These are phyloP conservation scores for Coemansia sp. DNA, from an alignment of 192 early-diverging fungal genomes.

Conservation along the genomic window DNA sequence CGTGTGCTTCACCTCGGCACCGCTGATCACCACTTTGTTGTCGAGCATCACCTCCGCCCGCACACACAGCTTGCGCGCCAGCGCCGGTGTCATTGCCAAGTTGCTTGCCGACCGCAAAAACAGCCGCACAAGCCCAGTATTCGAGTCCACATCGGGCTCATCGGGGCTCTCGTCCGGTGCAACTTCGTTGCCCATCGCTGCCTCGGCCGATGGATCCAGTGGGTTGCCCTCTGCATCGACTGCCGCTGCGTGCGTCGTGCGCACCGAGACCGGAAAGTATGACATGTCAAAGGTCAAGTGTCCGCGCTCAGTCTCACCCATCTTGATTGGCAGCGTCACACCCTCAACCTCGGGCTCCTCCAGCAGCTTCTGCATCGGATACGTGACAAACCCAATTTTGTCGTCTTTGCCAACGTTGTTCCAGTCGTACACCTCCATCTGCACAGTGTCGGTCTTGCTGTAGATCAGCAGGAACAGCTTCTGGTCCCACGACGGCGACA, in stretches of 20 bases:
- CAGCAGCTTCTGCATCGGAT: constrained; percentile 52
- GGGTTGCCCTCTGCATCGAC: constrained; percentile 44
- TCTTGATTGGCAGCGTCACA: constrained; percentile 45
- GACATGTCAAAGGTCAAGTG: constrained; percentile 47
- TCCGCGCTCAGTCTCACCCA: constrained; percentile 51
- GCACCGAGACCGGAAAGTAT: constrained; percentile 46
- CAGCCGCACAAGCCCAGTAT: constrained; percentile 70
- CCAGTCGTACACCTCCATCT: constrained; percentile 80
- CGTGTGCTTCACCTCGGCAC: constrained; percentile 69
- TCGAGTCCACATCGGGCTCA: constrained; percentile 58
- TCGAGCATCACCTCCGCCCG: constrained; percentile 63
- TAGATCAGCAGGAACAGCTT: constrained; percentile 74
- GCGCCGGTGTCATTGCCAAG: constrained; percentile 50
- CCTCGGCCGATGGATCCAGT: constrained; percentile 44
- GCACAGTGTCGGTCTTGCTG: constrained; percentile 69
- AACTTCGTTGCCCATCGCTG: constrained; percentile 22
- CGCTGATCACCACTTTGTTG: constrained; percentile 49
- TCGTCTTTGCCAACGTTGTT: constrained; percentile 75
- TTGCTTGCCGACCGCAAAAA: constrained; percentile 67
- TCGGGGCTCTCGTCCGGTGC: constrained; percentile 38
- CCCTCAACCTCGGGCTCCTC: constrained; percentile 55
- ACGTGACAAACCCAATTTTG: constrained; percentile 50
- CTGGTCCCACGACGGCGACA: constrained; percentile 86
- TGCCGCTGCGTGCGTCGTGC: constrained; percentile 38
- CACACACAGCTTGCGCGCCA: constrained; percentile 54